phyloP scores from a whole-genome alignment of 192 early-diverging fungal genomes.

The Gonapodya sp. region DNA sequence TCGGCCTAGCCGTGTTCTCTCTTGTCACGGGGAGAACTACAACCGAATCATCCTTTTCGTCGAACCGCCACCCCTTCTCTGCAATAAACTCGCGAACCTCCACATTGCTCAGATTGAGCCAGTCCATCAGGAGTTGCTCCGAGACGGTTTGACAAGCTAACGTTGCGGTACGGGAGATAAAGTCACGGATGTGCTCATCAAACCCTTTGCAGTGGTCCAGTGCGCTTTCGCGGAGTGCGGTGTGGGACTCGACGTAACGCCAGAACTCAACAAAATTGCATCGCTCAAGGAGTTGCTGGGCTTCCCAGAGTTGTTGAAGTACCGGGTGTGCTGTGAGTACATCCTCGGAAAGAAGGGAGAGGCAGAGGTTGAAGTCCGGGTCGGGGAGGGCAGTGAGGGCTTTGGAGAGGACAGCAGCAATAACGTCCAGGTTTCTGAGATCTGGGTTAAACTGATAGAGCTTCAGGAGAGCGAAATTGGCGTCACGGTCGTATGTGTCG shows the following conservation, averaged over 20 bases:
- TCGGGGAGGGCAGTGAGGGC: constrained; percentile 72
- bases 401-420: constrained; percentile 70
- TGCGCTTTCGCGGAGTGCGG: constrained; percentile 44
- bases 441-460: constrained; percentile 91
- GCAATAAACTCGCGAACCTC: constrained; percentile 49
- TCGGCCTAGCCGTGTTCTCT: constrained; percentile 77
- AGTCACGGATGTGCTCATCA: constrained; percentile 58
- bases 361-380: constrained; percentile 83
- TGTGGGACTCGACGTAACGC: constrained; percentile 25
- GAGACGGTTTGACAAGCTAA: constrained; percentile 78
- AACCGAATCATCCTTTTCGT: constrained; percentile 33
- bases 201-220: constrained; percentile 59
- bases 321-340: constrained; percentile 34
- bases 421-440: constrained; percentile 55
- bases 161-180: constrained; percentile 62
- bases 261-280: constrained; percentile 23
- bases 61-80: constrained; percentile 54
- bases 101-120: constrained; percentile 59
- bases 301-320: constrained; percentile 47
- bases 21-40: constrained; percentile 67
- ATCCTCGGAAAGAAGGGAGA: constrained; percentile 74
- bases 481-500: constrained; percentile 69
- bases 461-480: constrained; percentile 85
- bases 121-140: constrained; percentile 38
- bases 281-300: constrained; percentile 73